Conservation (phyloP, 2,329 filamentous ascomycete species). For the Colletotrichum chlorophyti region DNA sequence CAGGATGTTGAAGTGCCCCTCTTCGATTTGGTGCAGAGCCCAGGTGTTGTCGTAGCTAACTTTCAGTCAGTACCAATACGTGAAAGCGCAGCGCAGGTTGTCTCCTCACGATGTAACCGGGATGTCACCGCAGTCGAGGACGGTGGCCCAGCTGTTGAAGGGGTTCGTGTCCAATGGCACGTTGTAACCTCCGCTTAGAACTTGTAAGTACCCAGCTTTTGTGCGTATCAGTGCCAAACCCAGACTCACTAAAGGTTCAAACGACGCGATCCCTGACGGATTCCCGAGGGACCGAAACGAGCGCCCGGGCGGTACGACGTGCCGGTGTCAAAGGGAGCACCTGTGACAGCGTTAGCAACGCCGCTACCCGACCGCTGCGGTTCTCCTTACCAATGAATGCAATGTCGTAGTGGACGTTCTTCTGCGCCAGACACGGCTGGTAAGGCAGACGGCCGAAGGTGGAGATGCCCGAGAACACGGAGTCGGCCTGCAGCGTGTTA, state of each 20-base stretch:
- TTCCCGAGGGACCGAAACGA: conserved; percentile 83
- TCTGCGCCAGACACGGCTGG: conserved; percentile 74
- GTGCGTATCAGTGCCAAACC: conserved; percentile 35
- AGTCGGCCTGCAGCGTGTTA: conserved; percentile 68
- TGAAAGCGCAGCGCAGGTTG: conserved; percentile 4
- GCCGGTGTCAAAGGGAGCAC: conserved; percentile 84
- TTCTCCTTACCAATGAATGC: conserved; percentile 74
- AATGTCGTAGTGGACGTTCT: conserved; percentile 79
- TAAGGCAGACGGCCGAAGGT: conserved; percentile 85
- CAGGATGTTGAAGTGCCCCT: conserved; percentile 80
- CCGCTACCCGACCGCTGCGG: background rate
- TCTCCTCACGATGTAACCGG: conserved; percentile 77
- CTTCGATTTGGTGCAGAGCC: conserved; percentile 84
- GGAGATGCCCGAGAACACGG: conserved; percentile 86
- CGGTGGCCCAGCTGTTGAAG: conserved; percentile 81
- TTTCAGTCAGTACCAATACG: background rate
- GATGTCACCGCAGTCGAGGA: conserved; percentile 85
- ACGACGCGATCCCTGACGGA: conserved; percentile 84
- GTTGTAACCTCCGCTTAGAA: conserved; percentile 84
- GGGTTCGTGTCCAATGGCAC: conserved; percentile 81
- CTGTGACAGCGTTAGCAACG: conserved; percentile 44
- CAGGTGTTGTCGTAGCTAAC: conserved; percentile 80
- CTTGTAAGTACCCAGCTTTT: conserved; percentile 10
- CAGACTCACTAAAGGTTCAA: conserved; percentile 82
- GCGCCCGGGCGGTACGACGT: conserved; percentile 86